phyloP scores from a whole-genome alignment of 2,329 filamentous ascomycete genomes.

The Knufia petricola region DNA sequence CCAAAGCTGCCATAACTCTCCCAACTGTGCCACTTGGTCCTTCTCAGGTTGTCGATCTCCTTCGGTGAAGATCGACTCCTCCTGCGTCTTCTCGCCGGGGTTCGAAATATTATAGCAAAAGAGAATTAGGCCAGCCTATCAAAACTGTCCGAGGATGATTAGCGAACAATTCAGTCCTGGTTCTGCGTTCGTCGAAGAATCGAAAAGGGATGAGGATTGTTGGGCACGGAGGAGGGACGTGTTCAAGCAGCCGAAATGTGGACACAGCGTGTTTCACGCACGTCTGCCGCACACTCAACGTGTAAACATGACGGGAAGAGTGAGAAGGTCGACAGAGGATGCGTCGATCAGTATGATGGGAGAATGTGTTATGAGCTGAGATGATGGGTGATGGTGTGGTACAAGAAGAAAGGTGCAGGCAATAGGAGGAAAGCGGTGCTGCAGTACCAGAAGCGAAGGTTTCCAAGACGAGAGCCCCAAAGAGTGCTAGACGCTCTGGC shows the following conservation, averaged over 20 bases:
- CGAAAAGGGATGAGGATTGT: slow-evolving; percentile 6
- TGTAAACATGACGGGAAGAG: neutral
- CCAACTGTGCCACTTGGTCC: slow-evolving; percentile 15
- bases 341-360: neutral
- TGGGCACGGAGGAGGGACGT: neutral
- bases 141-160: slow-evolving; percentile 7
- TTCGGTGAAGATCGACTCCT: neutral
- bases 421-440: slow-evolving; percentile 20
- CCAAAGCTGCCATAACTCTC: slow-evolving; percentile 69
- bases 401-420: neutral
- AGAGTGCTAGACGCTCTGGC: slow-evolving; percentile 11
- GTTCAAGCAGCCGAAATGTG: neutral
- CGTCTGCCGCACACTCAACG: neutral
- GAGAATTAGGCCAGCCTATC: slow-evolving; percentile 7
- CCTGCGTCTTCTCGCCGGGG: neutral
- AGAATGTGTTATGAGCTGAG: neutral
- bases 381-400: neutral
- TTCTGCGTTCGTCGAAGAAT: neutral
- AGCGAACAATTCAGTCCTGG: slow-evolving; percentile 1
- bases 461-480: slow-evolving; percentile 24
- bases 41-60: neutral
- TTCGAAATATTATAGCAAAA: neutral
- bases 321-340: neutral
- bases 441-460: slow-evolving; percentile 23
- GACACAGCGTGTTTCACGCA: slow-evolving; percentile 5